Conservation (phyloP, 2,329 filamentous ascomycete species). For the Nectriaceae sp. region DNA sequence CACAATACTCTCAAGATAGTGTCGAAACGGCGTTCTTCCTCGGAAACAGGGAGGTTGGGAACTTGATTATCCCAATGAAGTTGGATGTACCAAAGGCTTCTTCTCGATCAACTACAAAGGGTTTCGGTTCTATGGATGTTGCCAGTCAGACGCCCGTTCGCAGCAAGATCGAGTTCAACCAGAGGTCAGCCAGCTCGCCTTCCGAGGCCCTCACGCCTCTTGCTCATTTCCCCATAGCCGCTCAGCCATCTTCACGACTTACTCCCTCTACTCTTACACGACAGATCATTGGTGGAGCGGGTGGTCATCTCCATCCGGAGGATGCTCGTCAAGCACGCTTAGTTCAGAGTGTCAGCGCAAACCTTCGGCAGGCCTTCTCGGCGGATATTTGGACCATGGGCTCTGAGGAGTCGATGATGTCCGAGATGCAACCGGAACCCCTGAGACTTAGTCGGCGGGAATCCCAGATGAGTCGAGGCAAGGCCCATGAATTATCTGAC, state of each 20-base stretch:
- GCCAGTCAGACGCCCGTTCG: conserved; percentile 4
- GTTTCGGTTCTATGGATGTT: conserved; percentile 8
- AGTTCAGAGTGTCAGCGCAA: conserved; percentile 16
- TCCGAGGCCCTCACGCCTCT: conserved; percentile 22
- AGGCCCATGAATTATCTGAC: conserved; percentile 15
- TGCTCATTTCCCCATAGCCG: conserved; percentile 31
- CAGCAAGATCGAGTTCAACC: conserved; percentile 12
- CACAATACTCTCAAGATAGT: conserved; percentile 24
- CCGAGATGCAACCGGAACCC: conserved; percentile 27
- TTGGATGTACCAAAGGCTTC: background rate
- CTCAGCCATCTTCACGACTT: conserved; percentile 22
- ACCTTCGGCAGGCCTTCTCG: conserved; percentile 16
- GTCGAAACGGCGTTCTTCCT: conserved; percentile 14
- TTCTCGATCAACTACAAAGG: background rate
- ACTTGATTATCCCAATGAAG: background rate
- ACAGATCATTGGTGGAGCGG: conserved; percentile 25
- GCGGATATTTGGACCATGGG: conserved; percentile 25
- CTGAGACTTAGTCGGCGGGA: conserved; percentile 20
- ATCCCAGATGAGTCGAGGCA: conserved; percentile 3
- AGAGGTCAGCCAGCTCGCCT: conserved; percentile 10
- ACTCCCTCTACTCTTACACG: conserved; percentile 25
- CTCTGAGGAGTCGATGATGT: conserved; percentile 12
- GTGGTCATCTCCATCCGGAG: conserved; percentile 21
- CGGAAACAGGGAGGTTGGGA: background rate
- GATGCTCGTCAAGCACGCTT: conserved; percentile 17